Conservation (phyloP, 306 rosid genomes). For the Citrullus colocynthis region DNA sequence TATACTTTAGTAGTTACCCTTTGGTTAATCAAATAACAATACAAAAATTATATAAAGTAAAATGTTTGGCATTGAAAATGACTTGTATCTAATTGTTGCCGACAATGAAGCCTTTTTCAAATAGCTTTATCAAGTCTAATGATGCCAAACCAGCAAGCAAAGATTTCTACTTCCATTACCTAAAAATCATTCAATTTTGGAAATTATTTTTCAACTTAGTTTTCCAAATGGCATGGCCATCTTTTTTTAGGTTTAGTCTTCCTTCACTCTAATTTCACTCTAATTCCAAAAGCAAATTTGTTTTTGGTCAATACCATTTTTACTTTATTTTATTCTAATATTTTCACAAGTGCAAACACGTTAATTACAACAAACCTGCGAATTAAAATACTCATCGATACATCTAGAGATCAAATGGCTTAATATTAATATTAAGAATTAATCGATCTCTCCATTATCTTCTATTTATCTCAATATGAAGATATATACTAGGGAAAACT, state of each 20-base stretch:
- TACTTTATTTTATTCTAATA: too few relatives aligned
- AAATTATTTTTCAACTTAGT: not conserved
- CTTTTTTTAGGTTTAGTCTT: not conserved
- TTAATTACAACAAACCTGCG: too few relatives aligned
- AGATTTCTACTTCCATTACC: not conserved
- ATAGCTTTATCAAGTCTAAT: not conserved
- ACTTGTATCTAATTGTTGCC: not conserved
- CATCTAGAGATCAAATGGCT: too few relatives aligned
- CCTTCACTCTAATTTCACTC: not conserved
- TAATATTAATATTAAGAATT: too few relatives aligned
- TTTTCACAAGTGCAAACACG: too few relatives aligned
- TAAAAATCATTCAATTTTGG: conserved; percentile 2
- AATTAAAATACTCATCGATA: too few relatives aligned
- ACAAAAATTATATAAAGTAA: not conserved
- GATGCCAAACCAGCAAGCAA: conserved; percentile 8
- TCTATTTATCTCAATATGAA: too few relatives aligned
- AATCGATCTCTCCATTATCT: too few relatives aligned
- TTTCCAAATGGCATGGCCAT: not conserved
- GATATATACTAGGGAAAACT: too few relatives aligned
- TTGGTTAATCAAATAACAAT: too few relatives aligned
- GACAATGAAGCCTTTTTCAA: not conserved
- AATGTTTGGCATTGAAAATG: conserved; percentile 7
- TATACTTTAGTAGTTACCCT: too few relatives aligned
- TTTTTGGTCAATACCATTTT: not conserved
- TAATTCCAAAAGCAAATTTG: not conserved